Conservation (phyloP, 768 basidiomycete species). For the Coprinellus aureogranulatus region DNA sequence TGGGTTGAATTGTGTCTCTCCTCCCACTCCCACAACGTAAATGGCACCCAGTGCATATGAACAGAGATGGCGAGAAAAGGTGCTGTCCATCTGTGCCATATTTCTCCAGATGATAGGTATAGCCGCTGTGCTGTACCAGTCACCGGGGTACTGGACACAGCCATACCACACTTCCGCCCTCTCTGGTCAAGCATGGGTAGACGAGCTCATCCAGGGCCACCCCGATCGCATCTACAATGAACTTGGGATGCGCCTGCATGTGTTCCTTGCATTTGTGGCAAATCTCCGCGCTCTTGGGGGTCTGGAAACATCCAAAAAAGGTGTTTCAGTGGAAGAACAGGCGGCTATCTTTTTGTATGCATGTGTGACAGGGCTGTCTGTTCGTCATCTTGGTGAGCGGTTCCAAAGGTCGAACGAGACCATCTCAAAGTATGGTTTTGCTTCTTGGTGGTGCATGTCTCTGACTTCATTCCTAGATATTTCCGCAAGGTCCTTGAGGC, state of each 20-base stretch:
- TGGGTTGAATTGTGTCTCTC: too few relatives aligned
- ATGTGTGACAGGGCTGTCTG: constrained; percentile 1
- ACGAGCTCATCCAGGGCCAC: constrained; percentile 19
- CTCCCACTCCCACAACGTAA: too few relatives aligned
- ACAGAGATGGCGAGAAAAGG: too few relatives aligned
- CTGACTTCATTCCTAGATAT: constrained; percentile 25
- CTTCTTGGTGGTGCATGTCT: constrained; percentile 13
- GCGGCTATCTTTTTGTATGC: constrained; percentile 7
- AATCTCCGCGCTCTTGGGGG: constrained; percentile 14
- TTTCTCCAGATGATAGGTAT: constrained; percentile 7
- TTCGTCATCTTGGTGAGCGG: constrained; percentile 1
- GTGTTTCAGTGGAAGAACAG: constrained; percentile 3
- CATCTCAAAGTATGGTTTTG: neutral
- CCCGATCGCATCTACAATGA: constrained; percentile 13
- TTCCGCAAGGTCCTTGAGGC: neutral
- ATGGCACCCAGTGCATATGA: too few relatives aligned
- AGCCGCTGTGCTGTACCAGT: constrained; percentile 5
- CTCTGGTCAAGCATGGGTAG: constrained; percentile 14
- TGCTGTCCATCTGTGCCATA: too few relatives aligned
- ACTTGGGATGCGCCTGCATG: constrained; percentile 17
- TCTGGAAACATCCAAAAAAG: constrained; percentile 13
- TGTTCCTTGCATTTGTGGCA: constrained; percentile 14
- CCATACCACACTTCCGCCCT: constrained; percentile 15
- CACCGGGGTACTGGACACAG: constrained; percentile 15
- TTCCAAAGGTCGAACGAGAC: constrained; percentile 7